Base-by-base conservation (phyloP, 1,284 basidiomycete species). In the Microbotryum intermedium region DNA sequence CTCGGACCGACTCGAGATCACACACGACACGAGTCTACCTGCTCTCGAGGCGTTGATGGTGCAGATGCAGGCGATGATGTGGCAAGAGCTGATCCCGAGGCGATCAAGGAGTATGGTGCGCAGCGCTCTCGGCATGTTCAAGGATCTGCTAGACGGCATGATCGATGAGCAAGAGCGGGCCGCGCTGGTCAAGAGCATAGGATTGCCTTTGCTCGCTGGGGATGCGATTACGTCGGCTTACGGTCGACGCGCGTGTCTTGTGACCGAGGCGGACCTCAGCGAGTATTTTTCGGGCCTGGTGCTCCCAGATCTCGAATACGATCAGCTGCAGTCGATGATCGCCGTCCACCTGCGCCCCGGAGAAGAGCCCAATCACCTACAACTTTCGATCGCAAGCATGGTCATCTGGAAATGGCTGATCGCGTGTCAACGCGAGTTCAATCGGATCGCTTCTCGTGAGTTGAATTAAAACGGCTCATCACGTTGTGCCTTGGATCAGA, bases 11-110 rank as follows among this genome's bases (percentile, higher is more conserved):
- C 53, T 55, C 20, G 59, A 49, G 16, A 50, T 61, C 29, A n/a
- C 42, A 4, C 29, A 47, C 43, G 54, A 57, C 21, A n/a, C 50
- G 20, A 56, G 25, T 10, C 28, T 39, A 28, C 48, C 47, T 26
- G 61, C 60, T 34, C 23, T 64, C 13, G 62, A 61, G 23, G 56
- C 57, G n/a, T n/a, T 64, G 16, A 28, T 64, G 30, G 59, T 58
- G 18, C 20, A 55, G 21, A 9, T 42, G 6, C 62, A 64, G 46
- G 39, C 55, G 46, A 48, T 57, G 28, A 50, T 61, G 18, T 64
- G 56, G 56, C 58, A 61, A 56, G 63, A 65, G 21, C 51, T 59
- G 20, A 45, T 59, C 9, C 63, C 63, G 20, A 44, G 60, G 6
- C 43, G 52, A 2, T 59, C 60, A 2, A 18, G 60, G 7, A 23